Evolutionary conservation across 495 filamentous ascomycete species (phyloP).

Genomic region (Acidomyces sp.): DNA sequence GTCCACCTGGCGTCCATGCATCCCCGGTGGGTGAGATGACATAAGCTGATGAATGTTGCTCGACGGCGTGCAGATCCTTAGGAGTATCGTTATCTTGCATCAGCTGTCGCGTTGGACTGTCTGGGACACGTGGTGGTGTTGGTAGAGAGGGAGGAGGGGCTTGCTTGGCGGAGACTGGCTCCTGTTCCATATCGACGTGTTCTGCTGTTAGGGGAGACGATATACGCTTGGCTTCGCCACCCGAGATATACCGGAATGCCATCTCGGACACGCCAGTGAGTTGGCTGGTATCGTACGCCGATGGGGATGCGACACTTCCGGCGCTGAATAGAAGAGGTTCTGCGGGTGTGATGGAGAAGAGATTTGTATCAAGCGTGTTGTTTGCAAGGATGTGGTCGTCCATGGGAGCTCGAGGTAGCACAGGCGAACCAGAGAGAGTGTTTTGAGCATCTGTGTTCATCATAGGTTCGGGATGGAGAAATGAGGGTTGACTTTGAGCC

Average conservation of each 20-base stretch:
- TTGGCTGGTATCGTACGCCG: background rate
- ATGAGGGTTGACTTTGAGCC: background rate
- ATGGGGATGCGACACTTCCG: background rate
- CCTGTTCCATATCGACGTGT: no score
- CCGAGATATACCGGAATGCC: background rate
- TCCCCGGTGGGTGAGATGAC: background rate
- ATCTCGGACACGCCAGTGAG: background rate
- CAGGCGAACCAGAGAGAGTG: no score
- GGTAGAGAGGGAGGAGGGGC: background rate
- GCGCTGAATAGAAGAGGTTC: no score
- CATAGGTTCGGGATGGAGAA: no score
- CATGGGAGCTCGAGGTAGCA: no score
- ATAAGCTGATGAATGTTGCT: background rate
- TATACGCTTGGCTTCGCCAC: background rate
- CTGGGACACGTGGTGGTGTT: background rate
- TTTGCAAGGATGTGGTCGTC: no score
- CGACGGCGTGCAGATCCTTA: background rate
- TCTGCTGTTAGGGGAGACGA: background rate
- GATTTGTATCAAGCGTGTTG: no score
- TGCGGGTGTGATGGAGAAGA: no score
- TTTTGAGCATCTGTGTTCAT: no score
- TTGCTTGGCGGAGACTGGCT: background rate
- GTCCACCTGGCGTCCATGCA: background rate
- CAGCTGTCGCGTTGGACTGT: background rate
- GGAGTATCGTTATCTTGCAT: constrained; percentile 1